Evolutionary conservation across 2,329 filamentous ascomycete species (phyloP).

Genomic region (Talaromyces funiculosus): DNA sequence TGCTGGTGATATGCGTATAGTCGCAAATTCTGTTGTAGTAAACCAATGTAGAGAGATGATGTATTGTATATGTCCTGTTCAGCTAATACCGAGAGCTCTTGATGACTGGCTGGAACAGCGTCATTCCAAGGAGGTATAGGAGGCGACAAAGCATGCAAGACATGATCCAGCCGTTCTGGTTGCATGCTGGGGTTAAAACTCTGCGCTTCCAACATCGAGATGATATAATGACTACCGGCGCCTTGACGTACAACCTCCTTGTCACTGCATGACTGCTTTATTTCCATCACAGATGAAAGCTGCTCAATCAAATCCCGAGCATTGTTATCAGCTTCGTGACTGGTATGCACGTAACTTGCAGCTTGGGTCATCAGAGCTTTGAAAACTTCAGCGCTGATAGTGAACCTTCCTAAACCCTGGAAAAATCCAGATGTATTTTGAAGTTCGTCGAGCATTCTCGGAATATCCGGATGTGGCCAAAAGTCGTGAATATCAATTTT

Average conservation of each 20-base stretch:
- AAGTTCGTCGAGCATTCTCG: slow-evolving; percentile 9
- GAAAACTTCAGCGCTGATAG: slow-evolving; percentile 55
- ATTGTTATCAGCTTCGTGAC: slow-evolving; percentile 38
- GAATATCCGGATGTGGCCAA: slow-evolving; percentile 29
- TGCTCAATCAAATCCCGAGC: neutral
- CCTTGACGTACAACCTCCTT: slow-evolving; percentile 14
- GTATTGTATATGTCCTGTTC: slow-evolving; percentile 29
- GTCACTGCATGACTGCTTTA: slow-evolving; percentile 12
- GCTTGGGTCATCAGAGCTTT: slow-evolving; percentile 37
- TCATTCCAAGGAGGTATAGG: slow-evolving; percentile 31
- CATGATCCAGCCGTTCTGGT: slow-evolving; percentile 40
- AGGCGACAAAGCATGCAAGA: slow-evolving; percentile 28
- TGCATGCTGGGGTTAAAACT: slow-evolving; percentile 41
- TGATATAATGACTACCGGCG: slow-evolving; percentile 26
- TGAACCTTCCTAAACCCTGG: slow-evolving; percentile 40
- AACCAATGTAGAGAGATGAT: slow-evolving; percentile 27
- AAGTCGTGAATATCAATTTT: slow-evolving; percentile 32
- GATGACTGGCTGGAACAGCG: slow-evolving; percentile 16
- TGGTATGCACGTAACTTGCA: slow-evolving; percentile 2
- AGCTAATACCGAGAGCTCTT: slow-evolving; percentile 20
- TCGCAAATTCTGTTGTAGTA: slow-evolving; percentile 30
- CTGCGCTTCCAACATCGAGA: slow-evolving; percentile 49
- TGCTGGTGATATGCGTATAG: slow-evolving; percentile 22
- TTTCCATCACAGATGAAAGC: slow-evolving; percentile 15
- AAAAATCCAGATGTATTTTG: slow-evolving; percentile 22